Conservation (phyloP, 2,329 filamentous ascomycete genomes). For the Orbilia blumenaviensis region DNA sequence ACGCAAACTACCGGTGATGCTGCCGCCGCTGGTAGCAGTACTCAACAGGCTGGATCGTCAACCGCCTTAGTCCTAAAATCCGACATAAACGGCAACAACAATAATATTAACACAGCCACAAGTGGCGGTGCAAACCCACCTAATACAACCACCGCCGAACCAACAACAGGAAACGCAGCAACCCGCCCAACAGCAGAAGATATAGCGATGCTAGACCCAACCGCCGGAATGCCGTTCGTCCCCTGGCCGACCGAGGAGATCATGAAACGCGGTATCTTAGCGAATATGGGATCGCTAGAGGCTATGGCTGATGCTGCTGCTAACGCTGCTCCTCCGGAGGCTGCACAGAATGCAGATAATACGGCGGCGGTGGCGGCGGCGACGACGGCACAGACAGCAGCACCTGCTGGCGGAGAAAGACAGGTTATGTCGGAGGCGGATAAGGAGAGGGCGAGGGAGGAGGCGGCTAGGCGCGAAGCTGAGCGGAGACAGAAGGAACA, state of each 20-base stretch:
- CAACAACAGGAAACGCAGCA: conserved; percentile 35
- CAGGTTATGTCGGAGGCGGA: conserved; percentile 60
- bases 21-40: too few relatives aligned
- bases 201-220: conserved; percentile 65
- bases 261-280: conserved; percentile 75
- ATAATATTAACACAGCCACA: neutral
- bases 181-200: conserved; percentile 60
- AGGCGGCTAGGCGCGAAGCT: conserved; percentile 51
- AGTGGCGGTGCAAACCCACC: neutral
- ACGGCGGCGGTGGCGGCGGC: conserved; percentile 54
- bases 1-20: too few relatives aligned
- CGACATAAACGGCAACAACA: conserved; percentile 26
- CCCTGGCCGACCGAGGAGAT: conserved; percentile 79
- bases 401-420: conserved; percentile 57
- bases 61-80: conserved; percentile 29
- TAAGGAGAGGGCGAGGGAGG: conserved; percentile 56
- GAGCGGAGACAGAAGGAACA: conserved; percentile 61
- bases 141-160: too few relatives aligned
- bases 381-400: conserved; percentile 52
- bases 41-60: too few relatives aligned
- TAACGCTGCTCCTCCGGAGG: too few relatives aligned
- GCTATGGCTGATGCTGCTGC: conserved; percentile 66
- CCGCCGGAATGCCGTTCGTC: conserved; percentile 70
- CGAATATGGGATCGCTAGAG: conserved; percentile 62
- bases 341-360: conserved; percentile 67